Evolutionary conservation across 148 eudicot species (phyloP), one percentile per base, ranked within the genome.

Genomic region (Arbutus unedo): DNA sequence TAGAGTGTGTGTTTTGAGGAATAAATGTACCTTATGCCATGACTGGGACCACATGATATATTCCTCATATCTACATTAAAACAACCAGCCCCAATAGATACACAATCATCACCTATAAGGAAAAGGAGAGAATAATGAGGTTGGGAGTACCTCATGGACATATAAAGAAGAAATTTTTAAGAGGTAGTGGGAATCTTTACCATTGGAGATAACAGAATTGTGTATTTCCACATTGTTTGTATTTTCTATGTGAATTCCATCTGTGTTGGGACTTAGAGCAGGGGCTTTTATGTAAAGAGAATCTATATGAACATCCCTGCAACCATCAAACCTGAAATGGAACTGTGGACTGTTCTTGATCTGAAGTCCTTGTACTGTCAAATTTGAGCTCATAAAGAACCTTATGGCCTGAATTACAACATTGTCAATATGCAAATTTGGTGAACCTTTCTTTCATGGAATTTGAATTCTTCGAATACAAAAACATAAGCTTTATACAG

Each of bases 211-310:
- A 77, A 94, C 43, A 18, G 98, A 91, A 79, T 95, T 91, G 83
- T 91, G 83, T 78, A 95, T 92, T 72, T 72, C 88, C 15, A 91
- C 96, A 75, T 92, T 89, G 78, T 70, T 87, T 79, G 95, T 82
- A 82, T 95, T 95, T 86, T 95, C 98, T 6, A 95, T 87, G 79
- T 95, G 98, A 84, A 95, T 95, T 71, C 98, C 98, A 86, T 95
- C 98, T 0, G 98, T 95, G 78, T 95, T 95, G 74, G 98, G 98
- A 53, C 98, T 95, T 31, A 76, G 81, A 70, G 83, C 72, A 7
- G 98, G 98, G 10, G 98, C 85, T 54, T 89, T 91, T 70, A 95
- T 92, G 77, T 79, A 21, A 2, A 95, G 89, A 11, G 89, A 91
- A 73, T 95, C 89, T 50, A 95, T 85, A 56, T 80, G 88, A 13